Base-by-base conservation (phyloP, 228 moss, liverwort and hornwort species). In the Sphagnum fallax region DNA sequence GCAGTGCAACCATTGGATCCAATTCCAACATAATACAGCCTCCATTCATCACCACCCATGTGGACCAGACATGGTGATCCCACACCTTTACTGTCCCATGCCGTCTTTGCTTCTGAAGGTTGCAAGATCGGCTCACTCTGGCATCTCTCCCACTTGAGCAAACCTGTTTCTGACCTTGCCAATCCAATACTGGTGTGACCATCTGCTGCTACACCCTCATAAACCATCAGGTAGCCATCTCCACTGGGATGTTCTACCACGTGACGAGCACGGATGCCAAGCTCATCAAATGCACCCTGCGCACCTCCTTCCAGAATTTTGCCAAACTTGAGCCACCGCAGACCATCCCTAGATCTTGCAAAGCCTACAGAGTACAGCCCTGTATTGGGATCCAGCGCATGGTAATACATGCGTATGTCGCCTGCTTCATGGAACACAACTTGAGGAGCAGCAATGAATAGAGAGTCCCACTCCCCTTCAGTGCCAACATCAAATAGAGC, bases 381-480 rank as follows among this genome's bases (percentile, higher is more conserved):
- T 3, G 81, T 77, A 50, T 55, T 77, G 10, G 72, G 74, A 16
- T 85, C 85, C 70, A 79, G 62, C 4, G 81, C 65, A 60, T 85
- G 85, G 64, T 85, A 85, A 47, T 79, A 85, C 85, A 85, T 85
- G 49, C 85, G 85, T 62, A 85, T 82, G 63, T 85, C 85, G 6
- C 81, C 81, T 4, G 85, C 71, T 60, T 82, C 75, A 53, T 82
- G 85, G 74, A 72, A 85, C n/a, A 85, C 79, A 0, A 85, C 85
- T 65, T 85, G 85, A 14, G 85, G 85, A 6, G 81, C 79, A 16
- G 75, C 75, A 16, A 85, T 79, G 65, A 82, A 79, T 14, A 85
- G 63, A 13, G 79, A 79, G 49, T 85, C 85, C 81, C 81, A 85
- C 61, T 85, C 85, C 52, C 85, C 82, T 75, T 85, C 79, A 1